Evolutionary conservation across 1,284 basidiomycete genomes (phyloP).

Genomic region (Heliocybe sulcata): DNA sequence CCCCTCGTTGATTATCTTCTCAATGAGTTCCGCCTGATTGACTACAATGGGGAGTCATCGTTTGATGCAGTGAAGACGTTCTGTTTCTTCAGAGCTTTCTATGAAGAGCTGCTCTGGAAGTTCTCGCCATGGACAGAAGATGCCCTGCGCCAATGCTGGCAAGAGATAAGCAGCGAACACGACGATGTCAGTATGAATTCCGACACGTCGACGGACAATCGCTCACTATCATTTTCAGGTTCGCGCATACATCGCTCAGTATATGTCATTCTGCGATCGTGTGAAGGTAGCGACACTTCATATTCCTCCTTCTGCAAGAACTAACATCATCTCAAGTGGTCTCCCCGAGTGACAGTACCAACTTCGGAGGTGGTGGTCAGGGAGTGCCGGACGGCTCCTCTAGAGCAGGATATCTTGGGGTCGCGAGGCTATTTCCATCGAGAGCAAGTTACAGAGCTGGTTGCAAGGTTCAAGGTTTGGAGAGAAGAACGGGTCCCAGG

Average conservation of each 20-base stretch:
- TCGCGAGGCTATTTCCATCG: conserved; percentile 64
- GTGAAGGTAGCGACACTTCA: conserved; percentile 42
- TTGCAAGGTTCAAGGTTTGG: conserved; percentile 60
- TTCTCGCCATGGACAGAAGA: conserved; percentile 73
- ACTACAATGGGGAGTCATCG: conserved; percentile 71
- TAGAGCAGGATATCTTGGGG: conserved; percentile 69
- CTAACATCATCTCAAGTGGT: conserved; percentile 35
- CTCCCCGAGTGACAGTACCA: conserved; percentile 62
- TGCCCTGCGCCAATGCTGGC: conserved; percentile 63
- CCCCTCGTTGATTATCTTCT: conserved; percentile 74
- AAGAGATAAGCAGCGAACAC: conserved; percentile 68
- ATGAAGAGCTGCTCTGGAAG: conserved; percentile 72
- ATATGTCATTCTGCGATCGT: conserved; percentile 68
- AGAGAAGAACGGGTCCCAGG: conserved; percentile 64
- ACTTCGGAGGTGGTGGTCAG: conserved; percentile 65
- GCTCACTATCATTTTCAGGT: conserved; percentile 31
- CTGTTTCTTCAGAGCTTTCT: conserved; percentile 57
- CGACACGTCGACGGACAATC: not conserved
- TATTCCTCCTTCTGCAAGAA: not conserved
- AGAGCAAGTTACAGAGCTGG: conserved; percentile 50
- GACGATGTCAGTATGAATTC: conserved; percentile 51
- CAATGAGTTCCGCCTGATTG: conserved; percentile 50
- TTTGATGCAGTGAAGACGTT: conserved; percentile 64
- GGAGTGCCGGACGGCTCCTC: conserved; percentile 53
- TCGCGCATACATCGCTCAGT: conserved; percentile 65